Conservation (phyloP, 1,284 basidiomycete species). For the Cutaneotrichosporon cavernicola region DNA sequence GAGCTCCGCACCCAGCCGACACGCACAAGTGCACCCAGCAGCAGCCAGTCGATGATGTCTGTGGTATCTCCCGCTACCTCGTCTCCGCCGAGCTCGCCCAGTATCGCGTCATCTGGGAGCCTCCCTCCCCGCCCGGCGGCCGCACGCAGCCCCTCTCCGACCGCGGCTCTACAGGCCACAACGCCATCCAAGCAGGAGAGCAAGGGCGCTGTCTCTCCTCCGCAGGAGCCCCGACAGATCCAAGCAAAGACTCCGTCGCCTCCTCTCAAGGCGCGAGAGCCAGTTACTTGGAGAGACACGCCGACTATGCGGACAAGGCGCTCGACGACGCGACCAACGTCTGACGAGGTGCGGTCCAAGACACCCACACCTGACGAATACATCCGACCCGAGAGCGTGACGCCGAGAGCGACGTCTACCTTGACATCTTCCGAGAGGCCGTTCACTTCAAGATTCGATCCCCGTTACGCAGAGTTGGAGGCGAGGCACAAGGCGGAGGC, state of each 20-base stretch:
- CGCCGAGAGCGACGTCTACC: background rate
- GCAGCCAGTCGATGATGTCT: constrained; percentile 3
- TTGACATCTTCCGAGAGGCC: background rate
- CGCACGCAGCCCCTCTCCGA: constrained; percentile 4
- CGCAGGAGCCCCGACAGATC: background rate
- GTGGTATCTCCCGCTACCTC: constrained; percentile 6
- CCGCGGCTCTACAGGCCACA: background rate
- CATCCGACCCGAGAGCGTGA: background rate
- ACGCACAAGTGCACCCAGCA: background rate
- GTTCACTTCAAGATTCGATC: constrained; percentile 17
- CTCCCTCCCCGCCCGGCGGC: background rate
- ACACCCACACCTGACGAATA: background rate
- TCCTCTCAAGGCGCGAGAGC: background rate
- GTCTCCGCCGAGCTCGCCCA: constrained; percentile 11
- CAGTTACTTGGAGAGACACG: background rate
- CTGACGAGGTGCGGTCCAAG: background rate
- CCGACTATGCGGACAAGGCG: background rate
- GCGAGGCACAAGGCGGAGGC: background rate
- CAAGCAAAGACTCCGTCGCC: constrained; percentile 7
- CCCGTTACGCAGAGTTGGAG: constrained; percentile 5
- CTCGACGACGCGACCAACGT: background rate
- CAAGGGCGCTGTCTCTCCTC: background rate
- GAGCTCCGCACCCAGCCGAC: constrained; percentile 11
- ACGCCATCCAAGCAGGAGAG: background rate
- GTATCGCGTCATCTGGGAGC: background rate